Percentiles rank a stretch among this genome's conserved stretches.
These are phyloP conservation scores for Ascocoryne sarcoides DNA, from an alignment of 2,329 filamentous ascomycete genomes.

Conservation along the genomic window DNA sequence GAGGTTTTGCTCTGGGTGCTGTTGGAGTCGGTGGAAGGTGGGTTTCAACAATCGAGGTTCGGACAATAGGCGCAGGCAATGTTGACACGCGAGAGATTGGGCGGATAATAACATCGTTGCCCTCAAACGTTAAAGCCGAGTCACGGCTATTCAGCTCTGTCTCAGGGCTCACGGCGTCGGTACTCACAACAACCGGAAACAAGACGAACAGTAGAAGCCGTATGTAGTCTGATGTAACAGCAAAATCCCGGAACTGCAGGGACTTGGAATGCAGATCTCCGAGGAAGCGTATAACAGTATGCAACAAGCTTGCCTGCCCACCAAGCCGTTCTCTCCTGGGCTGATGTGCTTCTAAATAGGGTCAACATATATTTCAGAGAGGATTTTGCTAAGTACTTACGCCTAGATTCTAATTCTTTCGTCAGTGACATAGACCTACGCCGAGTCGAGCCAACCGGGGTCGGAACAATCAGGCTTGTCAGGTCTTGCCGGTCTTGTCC, in stretches of 20 bases:
- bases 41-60: constrained; percentile 55
- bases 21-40: constrained; percentile 37
- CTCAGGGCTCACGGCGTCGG: constrained; percentile 73
- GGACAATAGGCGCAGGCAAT: constrained; percentile 58
- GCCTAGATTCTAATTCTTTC: constrained; percentile 46
- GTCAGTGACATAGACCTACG: constrained; percentile 57
- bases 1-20: constrained; percentile 45
- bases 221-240: constrained; percentile 69
- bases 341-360: constrained; percentile 29
- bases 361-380: constrained; percentile 3
- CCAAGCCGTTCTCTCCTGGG: constrained; percentile 41
- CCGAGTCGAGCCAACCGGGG: constrained; percentile 14
- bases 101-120: constrained; percentile 74
- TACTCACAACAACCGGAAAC: constrained; percentile 81
- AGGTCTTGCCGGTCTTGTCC: constrained; percentile 10
- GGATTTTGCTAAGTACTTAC: constrained; percentile 32
- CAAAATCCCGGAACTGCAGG: constrained; percentile 71
- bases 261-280: constrained; percentile 72
- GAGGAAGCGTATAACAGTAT: constrained; percentile 71
- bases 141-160: constrained; percentile 80
- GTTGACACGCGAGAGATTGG: constrained; percentile 43
- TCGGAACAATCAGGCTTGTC: constrained; percentile 18
- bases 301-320: constrained; percentile 57
- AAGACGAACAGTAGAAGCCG: constrained; percentile 70
- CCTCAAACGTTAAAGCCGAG: constrained; percentile 74